Evolutionary conservation across 164 flowering plant species (phyloP).

Genomic region (Santalum album): DNA sequence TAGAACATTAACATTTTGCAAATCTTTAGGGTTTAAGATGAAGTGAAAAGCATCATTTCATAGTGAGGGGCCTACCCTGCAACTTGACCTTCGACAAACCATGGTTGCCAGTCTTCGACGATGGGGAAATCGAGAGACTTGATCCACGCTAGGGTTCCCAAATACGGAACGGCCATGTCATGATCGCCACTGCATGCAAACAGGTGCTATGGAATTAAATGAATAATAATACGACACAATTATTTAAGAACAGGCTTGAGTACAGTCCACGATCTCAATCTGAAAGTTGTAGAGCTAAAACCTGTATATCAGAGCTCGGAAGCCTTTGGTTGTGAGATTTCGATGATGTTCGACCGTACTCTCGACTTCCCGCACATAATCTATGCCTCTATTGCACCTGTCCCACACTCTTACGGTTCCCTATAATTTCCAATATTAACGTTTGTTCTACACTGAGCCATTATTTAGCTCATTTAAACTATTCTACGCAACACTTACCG

Average conservation of each 20-base stretch:
- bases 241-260: background rate
- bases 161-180: constrained; percentile 13
- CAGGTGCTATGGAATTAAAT: background rate
- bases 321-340: constrained; percentile 5
- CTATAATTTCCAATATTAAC: background rate
- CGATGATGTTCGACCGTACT: constrained; percentile 17
- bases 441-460: background rate
- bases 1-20: background rate
- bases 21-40: too few species aligned
- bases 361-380: constrained; percentile 12
- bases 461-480: too few species aligned
- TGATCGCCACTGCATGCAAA: constrained; percentile 17
- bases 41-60: too few species aligned
- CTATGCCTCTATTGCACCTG: constrained; percentile 18
- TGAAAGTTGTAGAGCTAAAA: background rate
- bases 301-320: constrained; percentile 24
- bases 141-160: constrained; percentile 17
- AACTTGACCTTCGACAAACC: constrained; percentile 19
- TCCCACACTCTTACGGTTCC: constrained; percentile 9
- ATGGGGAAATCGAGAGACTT: constrained; percentile 9
- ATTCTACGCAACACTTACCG: constrained; percentile 6
- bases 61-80: constrained; percentile 14
- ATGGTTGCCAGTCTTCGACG: constrained; percentile 12
- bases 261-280: background rate
- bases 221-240: background rate